A percentile compares a stretch with the other conserved stretches of the same genome.
phyloP scores from a whole-genome alignment of 2,329 filamentous ascomycete genomes.

The Elsinoe fawcettii region DNA sequence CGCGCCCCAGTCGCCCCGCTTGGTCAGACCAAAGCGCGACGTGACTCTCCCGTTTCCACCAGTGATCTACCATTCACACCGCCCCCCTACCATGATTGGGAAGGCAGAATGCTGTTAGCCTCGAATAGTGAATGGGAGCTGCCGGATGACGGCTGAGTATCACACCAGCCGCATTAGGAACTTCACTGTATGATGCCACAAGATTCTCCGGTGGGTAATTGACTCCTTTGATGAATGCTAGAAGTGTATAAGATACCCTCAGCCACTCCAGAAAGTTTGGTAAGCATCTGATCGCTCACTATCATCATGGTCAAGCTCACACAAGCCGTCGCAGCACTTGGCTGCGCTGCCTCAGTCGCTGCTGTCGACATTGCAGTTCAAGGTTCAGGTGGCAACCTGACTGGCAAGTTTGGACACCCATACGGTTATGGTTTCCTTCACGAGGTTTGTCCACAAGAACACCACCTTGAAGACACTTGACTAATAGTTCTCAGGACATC shows the following conservation, averaged over 20 bases:
- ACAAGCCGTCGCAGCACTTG: slow-evolving; percentile 7
- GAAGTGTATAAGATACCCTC: not conserved
- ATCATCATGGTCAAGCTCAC: slow-evolving; percentile 10
- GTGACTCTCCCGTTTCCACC: not conserved
- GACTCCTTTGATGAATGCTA: not conserved
- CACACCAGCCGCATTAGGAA: slow-evolving; percentile 9
- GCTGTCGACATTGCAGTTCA: slow-evolving; percentile 23
- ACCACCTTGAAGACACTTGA: not conserved
- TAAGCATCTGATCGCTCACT: not conserved
- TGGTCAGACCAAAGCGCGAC: not conserved
- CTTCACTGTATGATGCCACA: not conserved
- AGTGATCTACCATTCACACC: slow-evolving; percentile 2
- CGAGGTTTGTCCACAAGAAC: not conserved
- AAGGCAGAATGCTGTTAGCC: slow-evolving; percentile 4
- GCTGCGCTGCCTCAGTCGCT: slow-evolving; percentile 9
- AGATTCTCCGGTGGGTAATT: slow-evolving; percentile 3
- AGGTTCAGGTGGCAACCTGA: slow-evolving; percentile 32
- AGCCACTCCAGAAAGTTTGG: not conserved
- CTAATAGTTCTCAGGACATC: slow-evolving; percentile 43
- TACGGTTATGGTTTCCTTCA: slow-evolving; percentile 38
- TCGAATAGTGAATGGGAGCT: not conserved
- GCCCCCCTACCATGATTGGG: not conserved
- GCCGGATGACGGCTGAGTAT: not conserved
- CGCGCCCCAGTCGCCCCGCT: not conserved
- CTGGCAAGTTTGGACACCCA: slow-evolving; percentile 28